These are phyloP conservation scores for Cladorrhinum sp. DNA, from an alignment of 2,329 filamentous ascomycete species.

Conservation along the genomic window DNA sequence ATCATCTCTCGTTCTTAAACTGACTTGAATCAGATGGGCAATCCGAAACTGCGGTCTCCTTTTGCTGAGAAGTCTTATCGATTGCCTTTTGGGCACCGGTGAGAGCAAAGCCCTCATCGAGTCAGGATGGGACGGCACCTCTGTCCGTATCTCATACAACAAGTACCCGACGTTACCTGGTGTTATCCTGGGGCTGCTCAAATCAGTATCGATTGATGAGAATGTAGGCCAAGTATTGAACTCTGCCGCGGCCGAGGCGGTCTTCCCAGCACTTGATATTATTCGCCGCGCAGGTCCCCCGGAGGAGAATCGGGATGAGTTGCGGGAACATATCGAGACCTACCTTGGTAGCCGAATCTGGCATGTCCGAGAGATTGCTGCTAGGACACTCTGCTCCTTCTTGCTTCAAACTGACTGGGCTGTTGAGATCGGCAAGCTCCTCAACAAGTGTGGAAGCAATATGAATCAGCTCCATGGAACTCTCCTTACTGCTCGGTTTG, in stretches of 20 bases:
- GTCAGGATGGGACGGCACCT: slow-evolving; percentile 61
- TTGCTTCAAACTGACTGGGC: slow-evolving; percentile 52
- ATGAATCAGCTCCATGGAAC: slow-evolving; percentile 58
- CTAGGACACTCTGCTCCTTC: slow-evolving; percentile 66
- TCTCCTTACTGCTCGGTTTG: slow-evolving; percentile 53
- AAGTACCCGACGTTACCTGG: slow-evolving; percentile 64
- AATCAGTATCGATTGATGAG: slow-evolving; percentile 41
- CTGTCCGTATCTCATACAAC: slow-evolving; percentile 65
- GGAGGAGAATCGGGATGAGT: slow-evolving; percentile 48
- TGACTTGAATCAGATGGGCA: slow-evolving; percentile 63
- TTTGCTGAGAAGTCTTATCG: slow-evolving; percentile 80
- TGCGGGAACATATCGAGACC: slow-evolving; percentile 56
- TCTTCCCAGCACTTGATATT: slow-evolving; percentile 81
- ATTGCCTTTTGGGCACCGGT: slow-evolving; percentile 71
- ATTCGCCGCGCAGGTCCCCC: slow-evolving; percentile 70
- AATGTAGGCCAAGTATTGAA: slow-evolving; percentile 39
- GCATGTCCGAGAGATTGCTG: slow-evolving; percentile 79
- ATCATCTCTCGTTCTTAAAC: background rate
- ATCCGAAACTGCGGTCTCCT: slow-evolving; percentile 92
- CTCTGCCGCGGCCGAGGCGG: slow-evolving; percentile 57
- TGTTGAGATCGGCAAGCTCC: slow-evolving; percentile 36
- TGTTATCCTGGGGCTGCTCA: slow-evolving; percentile 62
- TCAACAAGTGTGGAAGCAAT: slow-evolving; percentile 30
- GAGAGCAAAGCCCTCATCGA: slow-evolving; percentile 64
- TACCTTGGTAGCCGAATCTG: slow-evolving; percentile 70